These are phyloP conservation scores for Rutidosis leptorrhynchoides DNA, from an alignment of 129 eudicot species.

Conservation along the genomic window DNA sequence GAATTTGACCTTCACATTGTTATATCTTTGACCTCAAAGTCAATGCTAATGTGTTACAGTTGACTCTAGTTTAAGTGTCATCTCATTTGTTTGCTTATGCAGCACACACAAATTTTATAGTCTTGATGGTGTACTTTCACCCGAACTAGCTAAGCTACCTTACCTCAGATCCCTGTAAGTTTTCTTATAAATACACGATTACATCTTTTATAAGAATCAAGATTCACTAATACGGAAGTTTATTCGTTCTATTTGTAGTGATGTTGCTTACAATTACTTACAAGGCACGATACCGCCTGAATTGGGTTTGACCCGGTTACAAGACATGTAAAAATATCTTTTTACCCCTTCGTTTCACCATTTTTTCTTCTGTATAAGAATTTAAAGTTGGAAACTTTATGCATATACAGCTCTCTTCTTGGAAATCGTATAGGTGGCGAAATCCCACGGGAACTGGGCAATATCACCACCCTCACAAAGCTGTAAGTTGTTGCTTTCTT, in stretches of 20 bases:
- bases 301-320: constrained; percentile 62
- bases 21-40: constrained; percentile 21
- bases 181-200: neutral
- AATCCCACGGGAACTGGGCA: constrained; percentile 63
- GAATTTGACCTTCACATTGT: neutral
- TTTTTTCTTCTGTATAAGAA: neutral
- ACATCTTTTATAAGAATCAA: neutral
- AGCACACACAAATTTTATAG: constrained; percentile 61
- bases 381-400: neutral
- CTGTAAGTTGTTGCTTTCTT: constrained; percentile 43
- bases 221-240: constrained; percentile 8
- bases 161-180: constrained; percentile 67
- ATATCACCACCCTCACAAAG: constrained; percentile 56
- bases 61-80: constrained; percentile 6
- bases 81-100: constrained; percentile 20
- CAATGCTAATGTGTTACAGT: constrained; percentile 3
- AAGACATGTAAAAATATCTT: constrained; percentile 43
- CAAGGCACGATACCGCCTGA: constrained; percentile 68
- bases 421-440: constrained; percentile 65
- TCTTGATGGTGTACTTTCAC: constrained; percentile 84
- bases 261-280: constrained; percentile 75
- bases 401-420: constrained; percentile 56
- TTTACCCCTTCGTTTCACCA: neutral
- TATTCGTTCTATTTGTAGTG: constrained; percentile 42
- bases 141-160: constrained; percentile 60